Evolutionary conservation across 106 monocot species (phyloP).

Genomic region (Dioscorea dumetorum): DNA sequence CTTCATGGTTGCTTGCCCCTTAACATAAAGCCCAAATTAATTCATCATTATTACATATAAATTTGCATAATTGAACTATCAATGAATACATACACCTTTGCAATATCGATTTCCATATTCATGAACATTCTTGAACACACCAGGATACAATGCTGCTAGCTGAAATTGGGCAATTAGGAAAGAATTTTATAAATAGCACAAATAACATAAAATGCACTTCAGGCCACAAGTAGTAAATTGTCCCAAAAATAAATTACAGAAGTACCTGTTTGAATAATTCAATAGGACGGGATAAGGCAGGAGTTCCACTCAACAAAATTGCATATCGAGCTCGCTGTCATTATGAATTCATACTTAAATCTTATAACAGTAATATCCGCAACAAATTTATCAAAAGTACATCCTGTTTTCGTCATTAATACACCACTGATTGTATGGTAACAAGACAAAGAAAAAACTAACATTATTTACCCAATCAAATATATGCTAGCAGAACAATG

Average conservation of each 20-base stretch:
- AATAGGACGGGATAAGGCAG: constrained; percentile 95
- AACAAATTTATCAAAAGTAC: too few species aligned
- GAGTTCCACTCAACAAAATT: constrained; percentile 90
- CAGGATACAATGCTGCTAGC: constrained; percentile 90
- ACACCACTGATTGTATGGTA: too few species aligned
- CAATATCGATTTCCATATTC: constrained; percentile 95
- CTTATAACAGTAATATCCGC: too few species aligned
- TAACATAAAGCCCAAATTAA: constrained; percentile 12
- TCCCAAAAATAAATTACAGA: background rate
- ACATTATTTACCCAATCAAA: too few species aligned
- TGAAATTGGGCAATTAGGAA: constrained; percentile 15
- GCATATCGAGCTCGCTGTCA: constrained; percentile 67
- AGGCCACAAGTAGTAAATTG: too few species aligned
- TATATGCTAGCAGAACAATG: too few species aligned
- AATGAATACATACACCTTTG: constrained; percentile 76
- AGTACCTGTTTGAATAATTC: constrained; percentile 93
- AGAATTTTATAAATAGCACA: too few species aligned
- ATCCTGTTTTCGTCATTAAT: too few species aligned
- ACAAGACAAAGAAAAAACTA: too few species aligned
- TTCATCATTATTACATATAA: background rate
- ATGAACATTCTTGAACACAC: constrained; percentile 84
- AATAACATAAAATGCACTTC: too few species aligned
- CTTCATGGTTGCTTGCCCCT: constrained; percentile 95
- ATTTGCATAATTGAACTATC: background rate
- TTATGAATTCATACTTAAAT: background rate